Percentiles rank a stretch among this genome's conserved stretches.
Evolutionary conservation across 306 rosid species (phyloP).

Genomic region (Urtica urens): DNA sequence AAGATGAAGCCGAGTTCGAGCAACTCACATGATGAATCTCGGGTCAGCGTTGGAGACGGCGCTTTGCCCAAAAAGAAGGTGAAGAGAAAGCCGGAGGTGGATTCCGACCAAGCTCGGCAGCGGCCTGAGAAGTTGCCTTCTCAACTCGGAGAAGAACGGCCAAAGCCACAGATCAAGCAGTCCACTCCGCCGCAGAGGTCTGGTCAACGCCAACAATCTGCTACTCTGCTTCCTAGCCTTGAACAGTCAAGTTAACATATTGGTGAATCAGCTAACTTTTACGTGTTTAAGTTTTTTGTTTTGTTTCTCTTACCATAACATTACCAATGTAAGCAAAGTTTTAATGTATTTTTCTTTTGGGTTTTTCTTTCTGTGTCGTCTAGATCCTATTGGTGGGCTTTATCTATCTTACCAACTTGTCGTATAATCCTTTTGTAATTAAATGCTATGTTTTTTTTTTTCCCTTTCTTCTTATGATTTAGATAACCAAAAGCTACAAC

Average conservation of each 20-base stretch:
- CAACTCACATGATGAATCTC: constrained; percentile 43
- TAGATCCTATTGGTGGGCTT: constrained; percentile 18
- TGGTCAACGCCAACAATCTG: constrained; percentile 51
- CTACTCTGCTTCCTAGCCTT: constrained; percentile 49
- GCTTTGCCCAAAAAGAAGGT: constrained; percentile 53
- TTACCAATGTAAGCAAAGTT: constrained; percentile 21
- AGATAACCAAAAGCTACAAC: no score
- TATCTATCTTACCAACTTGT: constrained; percentile 23
- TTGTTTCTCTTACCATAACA: constrained; percentile 15
- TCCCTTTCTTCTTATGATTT: background rate
- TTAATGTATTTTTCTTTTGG: constrained; percentile 3
- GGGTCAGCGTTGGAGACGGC: constrained; percentile 49
- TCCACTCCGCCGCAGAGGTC: constrained; percentile 40
- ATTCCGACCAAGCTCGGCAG: constrained; percentile 42
- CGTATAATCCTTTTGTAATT: constrained; percentile 62
- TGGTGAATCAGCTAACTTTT: no score
- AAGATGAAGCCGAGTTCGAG: constrained; percentile 53
- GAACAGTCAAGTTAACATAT: constrained; percentile 83
- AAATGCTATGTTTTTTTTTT: constrained; percentile 38
- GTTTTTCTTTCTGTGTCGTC: constrained; percentile 10
- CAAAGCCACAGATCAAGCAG: constrained; percentile 49
- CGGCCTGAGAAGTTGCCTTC: constrained; percentile 45
- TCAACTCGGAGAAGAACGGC: constrained; percentile 61
- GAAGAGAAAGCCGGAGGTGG: constrained; percentile 68
- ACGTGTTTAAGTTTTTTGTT: constrained; percentile 26